Base-by-base conservation (phyloP, 768 basidiomycete species). In the Dentipellis sp. region DNA sequence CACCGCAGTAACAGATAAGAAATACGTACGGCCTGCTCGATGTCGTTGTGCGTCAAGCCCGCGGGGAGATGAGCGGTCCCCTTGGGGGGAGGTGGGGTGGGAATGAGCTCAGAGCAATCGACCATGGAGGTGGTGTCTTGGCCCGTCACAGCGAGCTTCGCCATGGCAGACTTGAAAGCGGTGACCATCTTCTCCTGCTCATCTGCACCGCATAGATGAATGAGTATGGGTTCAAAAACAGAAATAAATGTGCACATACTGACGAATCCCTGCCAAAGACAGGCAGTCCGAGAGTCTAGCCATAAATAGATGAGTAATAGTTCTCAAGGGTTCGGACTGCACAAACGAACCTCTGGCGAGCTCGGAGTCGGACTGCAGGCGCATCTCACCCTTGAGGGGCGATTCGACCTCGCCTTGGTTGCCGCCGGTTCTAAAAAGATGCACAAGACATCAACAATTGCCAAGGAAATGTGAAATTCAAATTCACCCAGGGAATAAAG, bases 51-150 rank as follows among this genome's bases (percentile, higher is more conserved):
- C 23, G 53, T 60, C 42, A 61, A 35, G 8, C 68, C 70, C 40
- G 74, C 68, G 34, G 71, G 72, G 54, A 75, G 65, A 47, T 66
- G 66, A 11, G 71, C 59, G 10, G 59, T 60, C 38, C 57, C 62
- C 21, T 61, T 64, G 47, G 68, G 61, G n/a, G 65, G 54, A 38
- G 60, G 59, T 9, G 75, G 69, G 2, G 56, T 55, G 4, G 76
- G 75, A 36, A 77, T 75, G 54, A 76, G 72, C 45, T 77, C 75
- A 4, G 71, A 73, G 62, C 76, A 78, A 64, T 77, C 76, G 37
- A 72, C 66, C 56, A 78, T 55, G 5, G 64, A 59, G 54, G 56
- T 62, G 11, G 56, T 55, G 58, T 76, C 68, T 42, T 77, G 74
- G 16, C 75, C 78, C 39, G 77, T 56, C 16, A 74, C 57, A 8